These are phyloP conservation scores for Xylariaceae sp. DNA, from an alignment of 2,329 filamentous ascomycete genomes.

Conservation along the genomic window DNA sequence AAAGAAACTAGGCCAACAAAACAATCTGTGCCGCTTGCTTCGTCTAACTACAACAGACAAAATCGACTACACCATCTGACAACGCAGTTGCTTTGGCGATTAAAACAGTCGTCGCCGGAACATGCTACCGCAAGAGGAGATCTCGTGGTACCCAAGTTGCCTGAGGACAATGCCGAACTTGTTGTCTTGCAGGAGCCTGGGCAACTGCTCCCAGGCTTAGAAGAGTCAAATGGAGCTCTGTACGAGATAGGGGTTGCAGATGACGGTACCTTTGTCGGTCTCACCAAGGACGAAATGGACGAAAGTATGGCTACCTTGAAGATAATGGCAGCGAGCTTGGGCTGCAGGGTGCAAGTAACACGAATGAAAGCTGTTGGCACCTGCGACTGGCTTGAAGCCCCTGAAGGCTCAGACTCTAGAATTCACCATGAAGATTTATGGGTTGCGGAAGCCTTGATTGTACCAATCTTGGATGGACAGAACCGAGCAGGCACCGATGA, in stretches of 20 bases:
- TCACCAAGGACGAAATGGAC: conserved; percentile 85
- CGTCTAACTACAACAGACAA: conserved; percentile 67
- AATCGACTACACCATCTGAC: conserved; percentile 85
- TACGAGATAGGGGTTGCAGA: conserved; percentile 97
- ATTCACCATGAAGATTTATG: conserved; percentile 56
- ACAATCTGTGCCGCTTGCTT: conserved; percentile 22
- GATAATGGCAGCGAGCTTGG: conserved; percentile 88
- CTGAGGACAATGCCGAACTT: conserved; percentile 53
- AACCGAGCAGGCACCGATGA: conserved; percentile 22
- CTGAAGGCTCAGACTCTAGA: conserved; percentile 27
- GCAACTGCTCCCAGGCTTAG: conserved; percentile 69
- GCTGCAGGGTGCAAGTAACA: conserved; percentile 76
- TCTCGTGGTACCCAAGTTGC: conserved; percentile 68
- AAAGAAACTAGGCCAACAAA: conserved; percentile 29
- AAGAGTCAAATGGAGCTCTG: conserved; percentile 86
- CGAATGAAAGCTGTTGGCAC: conserved; percentile 80
- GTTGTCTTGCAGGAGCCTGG: conserved; percentile 44
- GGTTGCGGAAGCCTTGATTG: conserved; percentile 88
- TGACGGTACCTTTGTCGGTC: conserved; percentile 82
- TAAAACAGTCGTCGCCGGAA: conserved; percentile 91
- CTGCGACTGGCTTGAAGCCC: conserved; percentile 65
- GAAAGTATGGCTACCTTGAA: conserved; percentile 82
- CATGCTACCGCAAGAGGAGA: conserved; percentile 75
- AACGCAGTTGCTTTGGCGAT: conserved; percentile 87
- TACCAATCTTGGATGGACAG: conserved; percentile 56